phyloP scores from a whole-genome alignment of 78 protist genomes.

The Tieghemostelium lacteum region DNA sequence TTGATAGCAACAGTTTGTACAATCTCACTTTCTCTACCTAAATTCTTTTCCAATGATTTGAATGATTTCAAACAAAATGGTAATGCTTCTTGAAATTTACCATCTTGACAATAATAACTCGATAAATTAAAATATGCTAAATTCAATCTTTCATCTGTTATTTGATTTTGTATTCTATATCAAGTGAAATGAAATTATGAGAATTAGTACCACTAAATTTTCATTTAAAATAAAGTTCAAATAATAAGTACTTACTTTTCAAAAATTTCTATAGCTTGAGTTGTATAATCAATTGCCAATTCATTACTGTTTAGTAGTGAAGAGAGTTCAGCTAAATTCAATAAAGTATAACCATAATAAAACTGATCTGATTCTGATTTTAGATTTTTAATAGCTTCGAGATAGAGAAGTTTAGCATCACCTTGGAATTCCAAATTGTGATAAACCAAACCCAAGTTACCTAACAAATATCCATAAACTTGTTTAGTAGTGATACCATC shows the following conservation, averaged over 20 bases:
- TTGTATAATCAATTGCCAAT: not conserved
- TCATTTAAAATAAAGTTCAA: not conserved
- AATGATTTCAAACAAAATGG: conserved; percentile 33
- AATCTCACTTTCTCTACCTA: conserved; percentile 43
- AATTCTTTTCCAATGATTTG: not conserved
- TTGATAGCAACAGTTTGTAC: conserved; percentile 45
- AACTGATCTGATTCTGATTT: conserved; percentile 8
- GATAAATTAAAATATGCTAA: conserved; percentile 57
- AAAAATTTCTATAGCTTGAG: too few species aligned
- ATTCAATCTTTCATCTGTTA: conserved; percentile 45
- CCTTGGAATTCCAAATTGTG: conserved; percentile 1
- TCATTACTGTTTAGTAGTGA: not conserved
- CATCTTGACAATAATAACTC: conserved; percentile 20
- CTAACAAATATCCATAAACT: conserved; percentile 16
- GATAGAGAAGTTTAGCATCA: conserved; percentile 7
- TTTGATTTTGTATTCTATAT: not conserved
- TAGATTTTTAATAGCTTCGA: not conserved
- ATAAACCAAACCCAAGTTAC: conserved; percentile 23
- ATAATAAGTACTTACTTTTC: too few species aligned
- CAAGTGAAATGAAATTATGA: not conserved
- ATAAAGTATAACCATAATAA: conserved; percentile 39
- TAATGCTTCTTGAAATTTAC: conserved; percentile 32
- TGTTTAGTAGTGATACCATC: not conserved
- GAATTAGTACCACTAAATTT: not conserved
- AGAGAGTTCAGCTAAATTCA: conserved; percentile 36